Percentiles rank a stretch among this genome's conserved stretches.
These are phyloP conservation scores for Globisporangium canariense DNA, from an alignment of 352 stramenopile genomes.

Conservation along the genomic window DNA sequence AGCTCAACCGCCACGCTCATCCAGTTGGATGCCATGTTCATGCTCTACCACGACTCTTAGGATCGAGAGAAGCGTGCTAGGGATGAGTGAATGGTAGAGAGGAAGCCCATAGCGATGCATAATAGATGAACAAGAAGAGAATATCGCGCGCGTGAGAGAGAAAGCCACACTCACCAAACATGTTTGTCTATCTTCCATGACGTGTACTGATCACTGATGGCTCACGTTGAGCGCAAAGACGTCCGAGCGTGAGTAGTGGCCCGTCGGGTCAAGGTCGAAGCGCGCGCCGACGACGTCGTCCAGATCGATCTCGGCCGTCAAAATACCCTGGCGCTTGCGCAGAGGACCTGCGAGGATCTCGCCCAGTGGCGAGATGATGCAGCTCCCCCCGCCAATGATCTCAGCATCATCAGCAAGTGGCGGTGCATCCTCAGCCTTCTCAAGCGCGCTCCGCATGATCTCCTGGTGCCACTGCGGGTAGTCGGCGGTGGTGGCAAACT, in stretches of 20 bases:
- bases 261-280: conserved; percentile 22
- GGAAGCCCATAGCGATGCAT: no score
- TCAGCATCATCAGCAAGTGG: conserved; percentile 14
- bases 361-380: conserved; percentile 26
- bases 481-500: conserved; percentile 22
- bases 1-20: no score
- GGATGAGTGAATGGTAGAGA: no score
- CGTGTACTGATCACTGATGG: neutral
- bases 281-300: conserved; percentile 21
- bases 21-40: no score
- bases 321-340: conserved; percentile 17
- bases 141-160: no score
- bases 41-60: no score
- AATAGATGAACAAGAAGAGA: no score
- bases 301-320: conserved; percentile 24
- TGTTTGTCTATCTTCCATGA: neutral
- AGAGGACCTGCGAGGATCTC: conserved; percentile 23
- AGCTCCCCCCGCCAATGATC: conserved; percentile 27
- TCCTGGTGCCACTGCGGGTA: conserved; percentile 21
- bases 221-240: conserved; percentile 19
- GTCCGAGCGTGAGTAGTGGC: conserved; percentile 24
- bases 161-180: neutral
- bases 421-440: neutral
- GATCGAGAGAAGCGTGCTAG: no score
- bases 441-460: conserved; percentile 10